A percentile compares a stretch with the other conserved stretches of the same genome.
Evolutionary conservation across 768 basidiomycete species (phyloP).

Genomic region (Symmetrospora coprosmae): DNA sequence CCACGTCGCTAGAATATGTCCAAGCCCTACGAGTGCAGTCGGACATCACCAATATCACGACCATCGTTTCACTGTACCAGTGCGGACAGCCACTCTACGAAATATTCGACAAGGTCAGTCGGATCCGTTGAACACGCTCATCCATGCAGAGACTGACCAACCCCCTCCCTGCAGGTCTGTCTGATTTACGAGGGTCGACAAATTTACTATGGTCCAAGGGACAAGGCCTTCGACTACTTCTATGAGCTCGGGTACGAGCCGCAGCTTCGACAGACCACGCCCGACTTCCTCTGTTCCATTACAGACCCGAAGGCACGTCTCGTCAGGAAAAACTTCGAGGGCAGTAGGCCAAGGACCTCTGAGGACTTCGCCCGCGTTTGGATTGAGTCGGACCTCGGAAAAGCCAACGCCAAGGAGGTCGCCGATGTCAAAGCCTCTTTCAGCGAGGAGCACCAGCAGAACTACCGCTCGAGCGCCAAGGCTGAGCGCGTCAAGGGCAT

Average conservation of each 20-base stretch:
- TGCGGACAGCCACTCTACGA: conserved; percentile 50
- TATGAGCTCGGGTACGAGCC: conserved; percentile 46
- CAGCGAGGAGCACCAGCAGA: conserved; percentile 33
- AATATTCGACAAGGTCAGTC: conserved; percentile 65
- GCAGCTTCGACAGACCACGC: conserved; percentile 36
- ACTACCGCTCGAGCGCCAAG: conserved; percentile 13
- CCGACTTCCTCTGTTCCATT: conserved; percentile 32
- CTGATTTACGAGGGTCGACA: conserved; percentile 54
- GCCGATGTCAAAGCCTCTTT: conserved; percentile 35
- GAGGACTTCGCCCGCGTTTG: conserved; percentile 41
- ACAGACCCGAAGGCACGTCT: conserved; percentile 57
- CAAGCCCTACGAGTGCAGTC: conserved; percentile 41
- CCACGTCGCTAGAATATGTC: conserved; percentile 41
- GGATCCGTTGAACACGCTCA: too few species aligned
- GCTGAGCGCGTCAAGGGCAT: not conserved
- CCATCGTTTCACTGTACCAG: conserved; percentile 36
- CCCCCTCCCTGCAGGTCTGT: too few species aligned
- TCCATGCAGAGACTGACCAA: too few species aligned
- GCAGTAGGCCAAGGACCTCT: conserved; percentile 41
- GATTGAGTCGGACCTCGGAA: conserved; percentile 38
- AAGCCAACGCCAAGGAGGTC: conserved; percentile 34
- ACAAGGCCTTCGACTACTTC: conserved; percentile 57
- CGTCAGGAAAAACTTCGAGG: conserved; percentile 35
- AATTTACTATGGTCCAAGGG: conserved; percentile 59
- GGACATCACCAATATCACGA: conserved; percentile 40